Evolutionary conservation across 2,329 filamentous ascomycete species (phyloP), one percentile per base, ranked within the genome.

Genomic region (Diaporthe helianthi): DNA sequence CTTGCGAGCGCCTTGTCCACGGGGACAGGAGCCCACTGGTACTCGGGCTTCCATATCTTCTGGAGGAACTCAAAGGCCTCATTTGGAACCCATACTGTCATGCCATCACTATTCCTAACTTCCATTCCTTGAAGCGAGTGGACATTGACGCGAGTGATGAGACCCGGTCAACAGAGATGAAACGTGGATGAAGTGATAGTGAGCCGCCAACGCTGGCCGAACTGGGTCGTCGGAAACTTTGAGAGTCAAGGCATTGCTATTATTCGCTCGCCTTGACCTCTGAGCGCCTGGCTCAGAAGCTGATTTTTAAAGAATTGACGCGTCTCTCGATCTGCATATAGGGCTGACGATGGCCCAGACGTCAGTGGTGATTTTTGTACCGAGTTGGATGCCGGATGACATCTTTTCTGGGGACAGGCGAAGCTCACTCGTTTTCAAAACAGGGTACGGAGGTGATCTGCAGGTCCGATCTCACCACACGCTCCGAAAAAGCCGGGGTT

Each of bases 21-120:
- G 10, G 69, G 69, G 19, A 70, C 65, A 10, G 69, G 69, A 15
- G 67, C 47, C 69, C 69, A 70, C 44, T 68, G 67, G 65, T 68
- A 70, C 51, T 70, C 69, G 41, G 69, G 69, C 65, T 70, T 70
- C 69, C 69, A 70, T 46, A 70, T 53, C 29, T 67, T 60, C 65
- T 63, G 55, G 51, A 70, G 41, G 29, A 67, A 68, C 29, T 68
- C 69, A 38, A 70, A 70, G n/a, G 69, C 69, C 49, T 70, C 69
- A 24, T 67, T 66, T 26, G 69, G 69, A n/a, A 70, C 65, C 69
- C 69, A 70, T 70, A 70, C 55, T 70, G 58, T 70, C 52, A 67
- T 70, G 24, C 58, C 58, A 46, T 70, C 67, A 38, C 63, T 65
- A 54, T 67, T 61, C 38, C 53, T 49, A 61, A 55, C 68, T 69